Conservation (phyloP, 2,329 filamentous ascomycete species). For the Xylariaceae sp. region DNA sequence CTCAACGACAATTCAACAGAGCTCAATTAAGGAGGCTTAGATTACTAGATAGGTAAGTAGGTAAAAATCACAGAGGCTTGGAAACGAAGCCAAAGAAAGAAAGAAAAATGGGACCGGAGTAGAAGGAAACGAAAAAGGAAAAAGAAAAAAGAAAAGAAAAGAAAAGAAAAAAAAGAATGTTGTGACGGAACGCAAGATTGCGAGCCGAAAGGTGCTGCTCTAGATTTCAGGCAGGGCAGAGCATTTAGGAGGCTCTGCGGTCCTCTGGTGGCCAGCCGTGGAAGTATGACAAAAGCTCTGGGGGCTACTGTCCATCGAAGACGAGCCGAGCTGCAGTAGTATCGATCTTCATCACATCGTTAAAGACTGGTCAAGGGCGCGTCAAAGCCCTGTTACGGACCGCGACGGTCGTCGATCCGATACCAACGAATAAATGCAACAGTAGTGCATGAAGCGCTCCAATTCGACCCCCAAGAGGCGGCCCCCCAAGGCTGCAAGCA, state of each 20-base stretch:
- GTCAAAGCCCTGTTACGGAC: slow-evolving; percentile 2
- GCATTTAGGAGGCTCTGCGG: slow-evolving; percentile 18
- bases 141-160: background rate
- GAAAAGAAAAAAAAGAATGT: slow-evolving; percentile 7
- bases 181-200: slow-evolving; percentile 21
- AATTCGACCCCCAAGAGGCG: slow-evolving; percentile 6
- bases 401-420: slow-evolving; percentile 4
- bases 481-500: slow-evolving; percentile 8
- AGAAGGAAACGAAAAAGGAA: slow-evolving; percentile 5
- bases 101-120: slow-evolving; percentile 15
- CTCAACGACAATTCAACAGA: slow-evolving; percentile 30
- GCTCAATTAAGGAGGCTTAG: slow-evolving; percentile 27
- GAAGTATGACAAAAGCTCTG: slow-evolving; percentile 12
- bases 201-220: slow-evolving; percentile 20
- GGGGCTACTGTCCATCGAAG: slow-evolving; percentile 13
- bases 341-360: slow-evolving; percentile 18
- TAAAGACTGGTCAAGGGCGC: slow-evolving; percentile 15
- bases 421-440: slow-evolving; percentile 4
- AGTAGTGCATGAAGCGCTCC: slow-evolving; percentile 1
- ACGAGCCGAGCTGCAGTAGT: slow-evolving; percentile 18
- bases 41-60: slow-evolving; percentile 13
- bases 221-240: slow-evolving; percentile 24
- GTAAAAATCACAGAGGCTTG: slow-evolving; percentile 24
- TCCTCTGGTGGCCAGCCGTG: slow-evolving; percentile 13
- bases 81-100: slow-evolving; percentile 19